These are phyloP conservation scores for Suhomyces xylopsoci DNA, from an alignment of 805 yeast species.

Conservation along the genomic window DNA sequence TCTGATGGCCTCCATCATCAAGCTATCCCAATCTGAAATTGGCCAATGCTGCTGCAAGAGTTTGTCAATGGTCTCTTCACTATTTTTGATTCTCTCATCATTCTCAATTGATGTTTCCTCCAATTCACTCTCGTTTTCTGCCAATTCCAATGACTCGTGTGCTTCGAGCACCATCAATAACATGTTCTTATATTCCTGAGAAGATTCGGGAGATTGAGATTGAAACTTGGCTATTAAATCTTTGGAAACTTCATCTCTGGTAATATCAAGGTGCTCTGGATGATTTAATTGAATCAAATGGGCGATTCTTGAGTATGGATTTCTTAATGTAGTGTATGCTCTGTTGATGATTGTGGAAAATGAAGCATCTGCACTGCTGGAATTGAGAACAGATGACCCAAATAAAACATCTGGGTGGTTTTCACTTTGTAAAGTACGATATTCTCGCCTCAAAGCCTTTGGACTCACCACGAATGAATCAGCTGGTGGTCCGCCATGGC, in stretches of 20 bases:
- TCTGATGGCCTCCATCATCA: constrained; percentile 65
- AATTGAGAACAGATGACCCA: constrained; percentile 20
- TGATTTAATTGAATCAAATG: constrained; percentile 35
- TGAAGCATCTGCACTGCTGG: constrained; percentile 14
- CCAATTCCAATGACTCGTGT: constrained; percentile 77
- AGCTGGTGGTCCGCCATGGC: constrained; percentile 58
- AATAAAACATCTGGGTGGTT: constrained; percentile 75
- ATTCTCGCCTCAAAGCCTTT: constrained; percentile 65
- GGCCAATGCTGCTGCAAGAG: constrained; percentile 40
- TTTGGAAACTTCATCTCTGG: constrained; percentile 53
- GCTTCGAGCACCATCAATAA: constrained; percentile 78
- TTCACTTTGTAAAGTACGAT: constrained; percentile 64
- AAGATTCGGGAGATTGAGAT: constrained; percentile 24
- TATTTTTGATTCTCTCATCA: constrained; percentile 47
- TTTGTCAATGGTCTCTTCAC: constrained; percentile 44
- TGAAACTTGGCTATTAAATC: constrained; percentile 43
- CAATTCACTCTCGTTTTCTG: constrained; percentile 57
- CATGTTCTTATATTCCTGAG: constrained; percentile 48
- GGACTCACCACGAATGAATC: constrained; percentile 59
- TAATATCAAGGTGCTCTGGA: constrained; percentile 47
- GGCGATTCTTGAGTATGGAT: constrained; percentile 61
- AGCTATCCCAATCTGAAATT: constrained; percentile 47
- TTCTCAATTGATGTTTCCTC: constrained; percentile 52
- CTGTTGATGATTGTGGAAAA: constrained; percentile 60
- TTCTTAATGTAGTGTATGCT: constrained; percentile 69